Conservation (phyloP, 768 basidiomycete species). For the Strobilomyces confusus region DNA sequence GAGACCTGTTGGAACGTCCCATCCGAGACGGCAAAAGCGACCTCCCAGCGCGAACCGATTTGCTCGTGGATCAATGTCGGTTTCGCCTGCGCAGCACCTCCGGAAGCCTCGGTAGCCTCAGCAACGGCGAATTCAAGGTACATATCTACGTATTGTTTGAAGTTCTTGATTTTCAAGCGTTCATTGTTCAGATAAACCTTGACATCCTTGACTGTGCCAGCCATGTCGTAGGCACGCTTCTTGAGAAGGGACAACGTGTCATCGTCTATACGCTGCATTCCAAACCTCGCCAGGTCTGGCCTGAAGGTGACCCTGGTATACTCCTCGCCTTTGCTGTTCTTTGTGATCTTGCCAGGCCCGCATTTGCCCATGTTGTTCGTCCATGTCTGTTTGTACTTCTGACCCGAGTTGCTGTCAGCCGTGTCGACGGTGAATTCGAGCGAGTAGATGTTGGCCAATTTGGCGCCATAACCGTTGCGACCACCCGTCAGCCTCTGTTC, state of each 20-base stretch:
- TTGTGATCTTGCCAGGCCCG: conserved; percentile 89
- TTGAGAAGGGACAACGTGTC: conserved; percentile 86
- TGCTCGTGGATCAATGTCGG: conserved; percentile 79
- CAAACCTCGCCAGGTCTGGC: conserved; percentile 89
- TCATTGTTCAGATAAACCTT: conserved; percentile 95
- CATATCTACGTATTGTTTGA: conserved; percentile 96
- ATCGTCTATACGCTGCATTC: conserved; percentile 86
- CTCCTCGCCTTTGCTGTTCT: conserved; percentile 82
- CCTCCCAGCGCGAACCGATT: conserved; percentile 83
- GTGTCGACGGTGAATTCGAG: conserved; percentile 95
- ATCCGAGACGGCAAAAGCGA: conserved; percentile 92
- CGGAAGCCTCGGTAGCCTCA: conserved; percentile 62
- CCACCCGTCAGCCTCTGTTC: conserved; percentile 99
- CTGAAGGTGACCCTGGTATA: conserved; percentile 91
- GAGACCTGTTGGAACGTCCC: conserved; percentile 92
- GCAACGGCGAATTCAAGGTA: conserved; percentile 78
- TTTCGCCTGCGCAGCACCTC: conserved; percentile 76
- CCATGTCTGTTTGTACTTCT: conserved; percentile 96
- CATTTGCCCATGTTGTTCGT: conserved; percentile 89
- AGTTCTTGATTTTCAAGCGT: conserved; percentile 86
- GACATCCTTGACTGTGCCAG: conserved; percentile 89
- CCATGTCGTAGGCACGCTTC: conserved; percentile 95
- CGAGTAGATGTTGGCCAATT: conserved; percentile 97
- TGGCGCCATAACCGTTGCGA: conserved; percentile 97
- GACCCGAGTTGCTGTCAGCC: conserved; percentile 76